A percentile compares a stretch with the other conserved stretches of the same genome.
Evolutionary conservation across 73 alveolate species (phyloP).

Genomic region (Stentor coeruleus): DNA sequence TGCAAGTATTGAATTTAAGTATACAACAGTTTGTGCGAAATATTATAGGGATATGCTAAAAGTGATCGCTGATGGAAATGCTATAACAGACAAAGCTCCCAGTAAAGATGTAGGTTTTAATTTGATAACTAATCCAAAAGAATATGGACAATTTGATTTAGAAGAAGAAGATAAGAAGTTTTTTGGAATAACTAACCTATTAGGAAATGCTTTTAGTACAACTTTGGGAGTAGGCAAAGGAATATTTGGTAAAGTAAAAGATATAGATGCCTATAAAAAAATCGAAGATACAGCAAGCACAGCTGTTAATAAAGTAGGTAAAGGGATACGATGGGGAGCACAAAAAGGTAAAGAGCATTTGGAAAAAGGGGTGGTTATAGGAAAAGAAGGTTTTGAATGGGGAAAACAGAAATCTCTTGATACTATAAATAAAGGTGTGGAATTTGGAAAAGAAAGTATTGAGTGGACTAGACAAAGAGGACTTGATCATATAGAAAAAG

Average conservation of each 20-base stretch:
- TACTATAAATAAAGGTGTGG: too few species aligned
- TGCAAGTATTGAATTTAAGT: not conserved
- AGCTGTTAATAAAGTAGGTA: not conserved
- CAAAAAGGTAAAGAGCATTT: not conserved
- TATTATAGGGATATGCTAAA: not conserved
- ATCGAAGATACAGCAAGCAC: not conserved
- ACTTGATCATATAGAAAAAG: too few species aligned
- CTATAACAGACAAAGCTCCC: not conserved
- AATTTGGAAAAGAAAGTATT: too few species aligned
- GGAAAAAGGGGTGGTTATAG: not conserved
- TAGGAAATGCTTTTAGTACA: not conserved
- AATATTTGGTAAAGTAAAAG: not conserved
- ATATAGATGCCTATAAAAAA: not conserved
- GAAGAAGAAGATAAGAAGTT: not conserved
- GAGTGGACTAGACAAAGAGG: too few species aligned
- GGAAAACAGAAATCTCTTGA: too few species aligned
- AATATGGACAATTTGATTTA: not conserved
- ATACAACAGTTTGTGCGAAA: not conserved
- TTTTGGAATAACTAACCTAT: not conserved
- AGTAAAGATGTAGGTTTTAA: not conserved
- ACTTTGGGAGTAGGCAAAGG: not conserved
- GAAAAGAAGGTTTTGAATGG: too few species aligned
- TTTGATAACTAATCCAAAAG: not conserved
- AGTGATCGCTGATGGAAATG: not conserved
- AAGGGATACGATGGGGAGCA: not conserved